Conservation (phyloP, 2,329 filamentous ascomycete species). For the Ampelomyces quisqualis region DNA sequence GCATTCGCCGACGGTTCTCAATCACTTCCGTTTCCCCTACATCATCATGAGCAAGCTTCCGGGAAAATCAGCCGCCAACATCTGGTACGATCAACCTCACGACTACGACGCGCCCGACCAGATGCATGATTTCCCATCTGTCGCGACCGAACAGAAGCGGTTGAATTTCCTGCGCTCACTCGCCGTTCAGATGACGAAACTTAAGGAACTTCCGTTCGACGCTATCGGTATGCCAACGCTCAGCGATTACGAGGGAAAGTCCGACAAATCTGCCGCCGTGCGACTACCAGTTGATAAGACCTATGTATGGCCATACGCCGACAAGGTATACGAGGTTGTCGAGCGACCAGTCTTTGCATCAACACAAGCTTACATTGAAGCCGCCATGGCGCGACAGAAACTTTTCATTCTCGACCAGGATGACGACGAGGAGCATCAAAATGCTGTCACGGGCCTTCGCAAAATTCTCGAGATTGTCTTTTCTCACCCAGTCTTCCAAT, state of each 20-base stretch:
- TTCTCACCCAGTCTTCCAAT: constrained; percentile 2
- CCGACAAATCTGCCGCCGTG: not conserved
- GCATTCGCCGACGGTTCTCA: constrained; percentile 15
- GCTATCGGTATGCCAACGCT: constrained; percentile 14
- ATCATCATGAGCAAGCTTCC: constrained; percentile 18
- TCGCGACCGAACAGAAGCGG: constrained; percentile 6
- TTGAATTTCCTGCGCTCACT: constrained; percentile 16
- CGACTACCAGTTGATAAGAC: constrained; percentile 1
- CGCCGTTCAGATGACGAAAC: constrained; percentile 8
- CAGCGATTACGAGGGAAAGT: constrained; percentile 1
- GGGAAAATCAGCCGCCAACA: constrained; percentile 7
- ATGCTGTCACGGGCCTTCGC: not conserved
- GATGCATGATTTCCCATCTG: not conserved
- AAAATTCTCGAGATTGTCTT: constrained; percentile 5
- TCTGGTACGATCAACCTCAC: constrained; percentile 12
- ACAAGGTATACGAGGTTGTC: too few relatives aligned
- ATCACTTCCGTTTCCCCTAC: constrained; percentile 17
- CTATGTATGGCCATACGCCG: constrained; percentile 4
- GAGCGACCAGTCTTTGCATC: too few relatives aligned
- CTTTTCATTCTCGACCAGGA: too few relatives aligned
- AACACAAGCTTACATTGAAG: too few relatives aligned
- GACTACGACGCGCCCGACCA: not conserved
- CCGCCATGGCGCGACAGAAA: too few relatives aligned
- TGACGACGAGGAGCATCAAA: not conserved
- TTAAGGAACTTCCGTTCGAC: constrained; percentile 13